Percentiles rank a stretch among this genome's conserved stretches.
Conservation (phyloP, 176 grass and related monocot genomes). For the Raddia distichophylla region DNA sequence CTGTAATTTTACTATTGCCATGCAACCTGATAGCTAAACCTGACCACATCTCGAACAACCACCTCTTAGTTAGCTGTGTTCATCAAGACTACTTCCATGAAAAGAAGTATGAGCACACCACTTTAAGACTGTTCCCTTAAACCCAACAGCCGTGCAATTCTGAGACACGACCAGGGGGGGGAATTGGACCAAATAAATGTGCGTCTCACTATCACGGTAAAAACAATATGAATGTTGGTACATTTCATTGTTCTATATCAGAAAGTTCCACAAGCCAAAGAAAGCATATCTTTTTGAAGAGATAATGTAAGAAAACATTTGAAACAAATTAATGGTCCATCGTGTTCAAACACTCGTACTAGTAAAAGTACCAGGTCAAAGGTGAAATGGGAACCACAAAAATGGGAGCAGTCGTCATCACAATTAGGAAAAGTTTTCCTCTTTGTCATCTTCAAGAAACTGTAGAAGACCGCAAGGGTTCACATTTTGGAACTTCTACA, state of each 20-base stretch:
- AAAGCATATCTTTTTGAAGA: conserved; percentile 22
- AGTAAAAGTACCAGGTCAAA: conserved; percentile 41
- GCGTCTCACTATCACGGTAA: conserved; percentile 14
- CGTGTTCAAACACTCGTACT: conserved; percentile 32
- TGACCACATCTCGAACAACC: neutral
- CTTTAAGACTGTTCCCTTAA: conserved; percentile 31
- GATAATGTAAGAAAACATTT: conserved; percentile 28
- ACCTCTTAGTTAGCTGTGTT: neutral
- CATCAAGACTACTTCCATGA: conserved; percentile 2
- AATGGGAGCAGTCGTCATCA: neutral
- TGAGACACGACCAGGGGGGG: conserved; percentile 28
- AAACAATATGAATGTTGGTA: conserved; percentile 19
- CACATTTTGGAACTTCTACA: conserved; percentile 37
- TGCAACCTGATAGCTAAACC: neutral
- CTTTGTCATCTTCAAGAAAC: conserved; percentile 33
- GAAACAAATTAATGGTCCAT: conserved; percentile 14
- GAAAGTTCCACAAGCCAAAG: conserved; percentile 4
- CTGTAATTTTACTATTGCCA: neutral
- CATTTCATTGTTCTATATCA: neutral
- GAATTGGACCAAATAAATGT: conserved; percentile 21
- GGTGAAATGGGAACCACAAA: conserved; percentile 45
- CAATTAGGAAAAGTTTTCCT: neutral
- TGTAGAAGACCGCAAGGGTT: conserved; percentile 15
- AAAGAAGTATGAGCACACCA: neutral
- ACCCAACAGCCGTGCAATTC: conserved; percentile 25